Base-by-base conservation (phyloP, 2,329 filamentous ascomycete genomes). In the Pleurostoma richardsiae region DNA sequence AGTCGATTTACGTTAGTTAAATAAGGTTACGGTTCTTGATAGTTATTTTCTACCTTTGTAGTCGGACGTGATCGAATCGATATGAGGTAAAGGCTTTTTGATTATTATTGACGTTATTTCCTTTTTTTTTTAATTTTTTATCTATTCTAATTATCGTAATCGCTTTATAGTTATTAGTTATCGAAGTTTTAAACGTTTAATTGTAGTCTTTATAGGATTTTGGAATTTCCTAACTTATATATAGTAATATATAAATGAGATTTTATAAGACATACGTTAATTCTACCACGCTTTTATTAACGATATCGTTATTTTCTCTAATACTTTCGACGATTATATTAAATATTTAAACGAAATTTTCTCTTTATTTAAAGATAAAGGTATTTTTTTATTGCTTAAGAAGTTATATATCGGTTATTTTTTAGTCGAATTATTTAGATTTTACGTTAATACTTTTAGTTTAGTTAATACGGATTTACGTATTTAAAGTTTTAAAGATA, bases 21-120 rank as follows among this genome's bases (percentile, higher is more conserved):
- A 46, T 46, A 46, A 46, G 3, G 41, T 39, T 10, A 30, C 4
- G 4, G 10, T 46, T 26, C 8, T 38, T n/a, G 30, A 46, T 46
- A 42, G 39, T 10, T 46, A 46, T 10, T 19, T 7, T 1, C 26
- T 46, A 10, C 31, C 7, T 2, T 8, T 42, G 28, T 46, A 42
- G 19, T 26, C 10, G 4, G n/a, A 46, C 27, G 10, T 46, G 4
- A 39, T 46, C 31, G 31, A 46, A 4, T 5, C 10, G 6, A 6
- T 39, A 26, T 10, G 27, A 7, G 19, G 6, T 7, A 46, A 46
- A 7, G 8, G 6, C 1, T 42, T 28, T 11, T 27, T 46, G n/a
- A 42, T 11, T 10, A 33, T 46, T 10, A 30, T 46, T 27, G 30
- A 46, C 29, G 10, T 7, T 10, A 42, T 10, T 4, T 30, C 1